phyloP scores from a whole-genome alignment of 148 eudicot species.

The Spergularia bocconei region DNA sequence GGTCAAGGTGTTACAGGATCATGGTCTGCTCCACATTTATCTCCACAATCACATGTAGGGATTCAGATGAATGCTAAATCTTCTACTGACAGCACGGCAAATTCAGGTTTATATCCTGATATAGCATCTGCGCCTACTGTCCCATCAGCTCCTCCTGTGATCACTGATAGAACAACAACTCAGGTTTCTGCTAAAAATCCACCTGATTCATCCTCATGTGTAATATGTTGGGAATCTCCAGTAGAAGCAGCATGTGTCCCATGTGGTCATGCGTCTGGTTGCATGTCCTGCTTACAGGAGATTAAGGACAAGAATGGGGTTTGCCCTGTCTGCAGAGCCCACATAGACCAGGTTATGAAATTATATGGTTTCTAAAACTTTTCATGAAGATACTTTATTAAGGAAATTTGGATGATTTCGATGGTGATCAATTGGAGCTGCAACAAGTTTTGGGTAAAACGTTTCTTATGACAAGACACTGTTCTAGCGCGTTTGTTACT shows the following conservation, averaged over 20 bases:
- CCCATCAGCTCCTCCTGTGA: conserved; percentile 45
- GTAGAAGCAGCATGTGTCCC: conserved; percentile 65
- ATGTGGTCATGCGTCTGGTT: conserved; percentile 60
- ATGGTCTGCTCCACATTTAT: conserved; percentile 18
- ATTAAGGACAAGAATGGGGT: conserved; percentile 40
- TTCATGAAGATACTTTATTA: too few relatives aligned
- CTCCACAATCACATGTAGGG: conserved; percentile 3
- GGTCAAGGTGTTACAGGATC: background rate
- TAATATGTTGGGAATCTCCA: conserved; percentile 61
- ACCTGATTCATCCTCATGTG: conserved; percentile 26
- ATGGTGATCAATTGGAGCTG: too few relatives aligned
- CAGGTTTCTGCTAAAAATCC: background rate
- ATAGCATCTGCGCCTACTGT: conserved; percentile 6
- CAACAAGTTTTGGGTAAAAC: too few relatives aligned
- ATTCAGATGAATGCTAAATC: too few relatives aligned
- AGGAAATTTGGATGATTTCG: too few relatives aligned
- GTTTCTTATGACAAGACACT: too few relatives aligned
- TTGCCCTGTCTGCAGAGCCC: conserved; percentile 52
- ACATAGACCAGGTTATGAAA: conserved; percentile 42
- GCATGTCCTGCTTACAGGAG: conserved; percentile 54
- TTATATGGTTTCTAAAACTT: conserved; percentile 34
- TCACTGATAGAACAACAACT: background rate
- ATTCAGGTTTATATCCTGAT: background rate
- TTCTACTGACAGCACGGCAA: background rate
- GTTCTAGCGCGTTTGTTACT: too few relatives aligned